phyloP scores from a whole-genome alignment of 192 early-diverging fungal genomes.

The Coemansia sp. region DNA sequence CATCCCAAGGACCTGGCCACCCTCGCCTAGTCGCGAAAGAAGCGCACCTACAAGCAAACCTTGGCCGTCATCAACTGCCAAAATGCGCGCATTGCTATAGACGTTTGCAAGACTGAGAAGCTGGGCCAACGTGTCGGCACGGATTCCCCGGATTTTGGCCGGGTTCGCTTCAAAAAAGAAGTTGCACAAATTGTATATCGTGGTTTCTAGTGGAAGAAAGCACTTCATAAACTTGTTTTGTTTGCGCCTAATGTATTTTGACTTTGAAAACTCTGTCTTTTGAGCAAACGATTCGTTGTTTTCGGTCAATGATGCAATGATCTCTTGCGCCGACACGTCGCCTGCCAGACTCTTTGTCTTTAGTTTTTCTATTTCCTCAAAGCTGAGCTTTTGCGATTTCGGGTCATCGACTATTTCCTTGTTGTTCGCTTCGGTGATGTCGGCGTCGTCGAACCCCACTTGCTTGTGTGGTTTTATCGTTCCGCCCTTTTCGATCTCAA shows the following conservation, averaged over 20 bases:
- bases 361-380: constrained; percentile 79
- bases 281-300: constrained; percentile 83
- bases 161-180: constrained; percentile 80
- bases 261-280: constrained; percentile 95
- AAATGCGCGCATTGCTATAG: constrained; percentile 62
- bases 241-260: constrained; percentile 91
- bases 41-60: constrained; percentile 80
- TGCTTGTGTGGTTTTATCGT: constrained; percentile 32
- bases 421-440: constrained; percentile 82
- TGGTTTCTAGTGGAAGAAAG: constrained; percentile 78
- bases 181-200: constrained; percentile 70
- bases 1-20: constrained; percentile 67
- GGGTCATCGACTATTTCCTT: constrained; percentile 73
- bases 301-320: constrained; percentile 79
- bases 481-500: constrained; percentile 73
- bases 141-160: constrained; percentile 69
- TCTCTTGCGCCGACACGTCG: constrained; percentile 64
- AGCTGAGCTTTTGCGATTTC: constrained; percentile 74
- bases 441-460: constrained; percentile 52
- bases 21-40: constrained; percentile 74
- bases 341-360: constrained; percentile 74
- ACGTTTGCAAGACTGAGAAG: constrained; percentile 83
- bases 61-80: constrained; percentile 90
- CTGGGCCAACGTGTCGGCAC: constrained; percentile 91
- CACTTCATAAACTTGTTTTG: constrained; percentile 83